A percentile compares a stretch with the other conserved stretches of the same genome.
Conservation (phyloP, 225 moss, liverwort and hornwort species). For the Physcomitrellopsis africana region DNA sequence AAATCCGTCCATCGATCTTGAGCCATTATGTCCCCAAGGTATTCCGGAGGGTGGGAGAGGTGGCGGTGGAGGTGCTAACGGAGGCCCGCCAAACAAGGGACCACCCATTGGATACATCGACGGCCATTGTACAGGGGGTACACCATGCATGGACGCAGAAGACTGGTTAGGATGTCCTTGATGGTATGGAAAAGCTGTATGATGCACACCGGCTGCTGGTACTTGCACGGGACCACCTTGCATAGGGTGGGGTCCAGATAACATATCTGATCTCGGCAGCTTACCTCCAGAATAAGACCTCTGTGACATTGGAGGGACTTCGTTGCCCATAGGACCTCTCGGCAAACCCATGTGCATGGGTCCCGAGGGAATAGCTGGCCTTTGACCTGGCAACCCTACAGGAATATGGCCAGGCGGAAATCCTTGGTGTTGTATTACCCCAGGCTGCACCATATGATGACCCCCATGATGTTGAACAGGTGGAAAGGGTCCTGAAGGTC, state of each 20-base stretch:
- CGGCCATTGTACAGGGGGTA: slow-evolving; percentile 37
- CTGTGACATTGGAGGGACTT: slow-evolving; percentile 31
- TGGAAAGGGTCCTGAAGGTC: slow-evolving; percentile 37
- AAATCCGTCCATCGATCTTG: slow-evolving; percentile 19
- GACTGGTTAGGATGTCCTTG: slow-evolving; percentile 30
- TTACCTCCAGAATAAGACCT: slow-evolving; percentile 31
- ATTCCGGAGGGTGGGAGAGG: slow-evolving; percentile 27
- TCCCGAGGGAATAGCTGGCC: slow-evolving; percentile 33
- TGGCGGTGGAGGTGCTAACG: slow-evolving; percentile 33
- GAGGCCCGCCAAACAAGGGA: slow-evolving; percentile 31
- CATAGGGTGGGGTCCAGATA: slow-evolving; percentile 20
- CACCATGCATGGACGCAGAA: slow-evolving; percentile 33
- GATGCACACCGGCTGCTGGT: slow-evolving; percentile 27
- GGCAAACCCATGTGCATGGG: slow-evolving; percentile 39
- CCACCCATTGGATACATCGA: slow-evolving; percentile 35
- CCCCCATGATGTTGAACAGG: slow-evolving; percentile 22
- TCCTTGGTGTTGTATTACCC: slow-evolving; percentile 31
- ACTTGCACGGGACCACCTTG: slow-evolving; percentile 30
- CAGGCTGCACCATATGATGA: slow-evolving; percentile 28
- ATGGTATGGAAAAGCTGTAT: slow-evolving; percentile 34
- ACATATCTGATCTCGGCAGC: slow-evolving; percentile 13
- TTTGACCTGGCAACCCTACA: slow-evolving; percentile 35
- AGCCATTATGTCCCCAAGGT: slow-evolving; percentile 33
- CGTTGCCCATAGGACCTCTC: slow-evolving; percentile 33
- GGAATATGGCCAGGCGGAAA: slow-evolving; percentile 29